Evolutionary conservation across 257 asterid genomes (phyloP), one percentile per base, ranked within the genome.

Genomic region (Echium plantagineum): DNA sequence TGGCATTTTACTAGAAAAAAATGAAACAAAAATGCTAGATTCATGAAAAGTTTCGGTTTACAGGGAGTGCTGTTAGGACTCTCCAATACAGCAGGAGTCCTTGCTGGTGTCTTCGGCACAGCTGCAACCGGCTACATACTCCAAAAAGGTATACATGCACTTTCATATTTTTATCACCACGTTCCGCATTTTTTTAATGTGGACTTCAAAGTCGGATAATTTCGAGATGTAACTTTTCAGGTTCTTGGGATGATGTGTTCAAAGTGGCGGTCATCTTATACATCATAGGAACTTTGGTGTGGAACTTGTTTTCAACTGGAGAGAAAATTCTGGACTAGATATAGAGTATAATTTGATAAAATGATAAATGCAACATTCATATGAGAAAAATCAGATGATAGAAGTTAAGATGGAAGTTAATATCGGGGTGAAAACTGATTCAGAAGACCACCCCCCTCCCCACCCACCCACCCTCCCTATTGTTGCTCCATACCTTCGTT

Each of bases 91-190:
- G 98, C 96, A n/a, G 96, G 98, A 65, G 95, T 90, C 56, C 83
- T 88, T 60, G 98, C 98, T 63, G 98, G 98, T 53, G 98, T 91
- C 54, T 83, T 91, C 31, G 98, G 98, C 62, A 91, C 98, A 35
- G 96, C 94, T 62, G 93, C 98, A 52, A 91, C 98, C 30, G 98
- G 98, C 79, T 88, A 88, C 81, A 85, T 91, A 63, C 95, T 91
- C 73, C 97, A 91, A 66, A 80, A 83, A 65, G 98, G 96, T 91
- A 83, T 0, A 30, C 21, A 32, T n/a, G 28, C 12, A 12, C 5
- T 9, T 20, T 19, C 15, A 28, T 7, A 35, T 48, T 31, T 30
- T 6, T 57, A 18, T 17, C 15, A 7, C 46, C 6, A 47, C 20
- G 24, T 8, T 15, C 9, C 42, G 21, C 32, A 48, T 30, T 7